Evolutionary conservation across 768 basidiomycete genomes (phyloP), one percentile per base, ranked within the genome.

Genomic region (Imleria badia): DNA sequence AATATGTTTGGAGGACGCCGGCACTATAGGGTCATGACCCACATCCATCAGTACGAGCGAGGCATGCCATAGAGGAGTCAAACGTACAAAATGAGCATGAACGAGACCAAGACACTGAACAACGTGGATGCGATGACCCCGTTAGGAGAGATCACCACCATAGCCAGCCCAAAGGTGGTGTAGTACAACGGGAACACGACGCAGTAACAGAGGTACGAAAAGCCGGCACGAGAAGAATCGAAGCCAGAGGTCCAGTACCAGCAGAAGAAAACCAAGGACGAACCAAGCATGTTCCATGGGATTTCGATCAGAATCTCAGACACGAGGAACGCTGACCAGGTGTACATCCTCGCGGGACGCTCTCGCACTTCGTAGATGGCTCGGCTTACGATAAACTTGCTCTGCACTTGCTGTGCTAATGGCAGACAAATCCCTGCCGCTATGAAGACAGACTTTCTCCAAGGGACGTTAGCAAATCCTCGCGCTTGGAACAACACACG

Each of bases 301-400:
- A 77, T 41, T 62, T 80, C 79, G 33, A 72, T 70, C 13, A 84
- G 54, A 22, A 84, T 68, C 59, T 81, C 79, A 0, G 83, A 74
- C 1, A 81, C 77, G n/a, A 83, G 56, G 31, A 85, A 70, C 0
- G 82, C 80, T 0, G 80, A 76, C 84, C 84, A 87, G 59, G 74
- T 74, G 66, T 85, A 87, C 77, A 82, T 86, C 42, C 78, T 73
- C 44, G 81, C 82, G 0, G 85, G 81, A 5, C 81, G 75, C 67
- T 88, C 86, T 35, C 86, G 78, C 47, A 84, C 76, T 59, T 85
- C 82, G 57, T 85, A 87, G 34, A 88, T 70, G 6, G 66, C 73
- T 23, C 85, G 79, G 59, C 78, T 77, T 10, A 71, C 68, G 48
- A 87, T 75, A 71, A 81, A 86, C 34, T 78, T 79, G 10, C 80